Evolutionary conservation across 2,329 filamentous ascomycete genomes (phyloP).

Genomic region (Bipolaris gigantea): DNA sequence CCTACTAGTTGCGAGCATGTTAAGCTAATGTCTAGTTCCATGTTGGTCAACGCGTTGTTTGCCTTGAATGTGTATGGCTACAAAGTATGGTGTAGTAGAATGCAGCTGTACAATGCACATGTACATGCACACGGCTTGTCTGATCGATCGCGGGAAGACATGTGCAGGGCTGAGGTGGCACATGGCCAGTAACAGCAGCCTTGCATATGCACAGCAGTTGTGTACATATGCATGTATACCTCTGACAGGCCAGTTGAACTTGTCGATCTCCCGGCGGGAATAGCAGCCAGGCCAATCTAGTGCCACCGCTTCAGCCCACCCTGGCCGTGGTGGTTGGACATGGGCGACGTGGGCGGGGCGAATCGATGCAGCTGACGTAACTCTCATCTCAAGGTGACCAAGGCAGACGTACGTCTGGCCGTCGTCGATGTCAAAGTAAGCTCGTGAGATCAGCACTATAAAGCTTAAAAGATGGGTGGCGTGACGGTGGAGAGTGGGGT

Average conservation of each 20-base stretch:
- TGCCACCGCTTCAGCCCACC: neutral
- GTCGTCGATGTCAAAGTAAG: conserved; percentile 14
- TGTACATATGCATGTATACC: neutral
- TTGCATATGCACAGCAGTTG: neutral
- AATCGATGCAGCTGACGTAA: conserved; percentile 1
- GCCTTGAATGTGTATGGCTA: neutral
- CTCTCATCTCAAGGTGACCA: neutral
- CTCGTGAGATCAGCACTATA: conserved; percentile 11
- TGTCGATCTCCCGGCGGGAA: neutral
- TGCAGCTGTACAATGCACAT: too few relatives aligned
- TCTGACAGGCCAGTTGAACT: neutral
- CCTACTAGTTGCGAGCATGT: neutral
- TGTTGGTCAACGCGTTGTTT: neutral
- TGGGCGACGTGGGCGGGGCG: neutral
- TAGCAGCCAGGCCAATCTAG: neutral
- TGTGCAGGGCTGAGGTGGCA: neutral
- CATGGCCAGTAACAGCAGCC: neutral
- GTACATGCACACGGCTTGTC: neutral
- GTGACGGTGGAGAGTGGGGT: neutral
- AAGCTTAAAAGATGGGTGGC: conserved; percentile 10
- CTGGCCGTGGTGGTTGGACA: neutral
- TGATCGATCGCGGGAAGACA: neutral
- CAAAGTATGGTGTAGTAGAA: neutral
- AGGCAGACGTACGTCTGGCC: neutral
- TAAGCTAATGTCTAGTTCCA: neutral